A percentile compares a stretch with the other conserved stretches of the same genome.
Conservation (phyloP, 2,329 filamentous ascomycete species). For the Xylaria sp. region DNA sequence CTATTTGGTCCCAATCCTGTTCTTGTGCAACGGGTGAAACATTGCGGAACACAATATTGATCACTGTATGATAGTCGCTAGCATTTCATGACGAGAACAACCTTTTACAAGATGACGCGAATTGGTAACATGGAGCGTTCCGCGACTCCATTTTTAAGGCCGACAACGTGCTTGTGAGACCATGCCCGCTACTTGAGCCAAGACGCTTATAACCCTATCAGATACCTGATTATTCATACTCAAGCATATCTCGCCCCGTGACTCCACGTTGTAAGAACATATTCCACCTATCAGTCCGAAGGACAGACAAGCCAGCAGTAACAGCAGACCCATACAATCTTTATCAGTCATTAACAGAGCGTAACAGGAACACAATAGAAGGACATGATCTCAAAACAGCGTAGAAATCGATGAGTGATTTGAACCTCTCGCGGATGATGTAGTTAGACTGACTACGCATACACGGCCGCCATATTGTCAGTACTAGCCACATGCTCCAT, state of each 20-base stretch:
- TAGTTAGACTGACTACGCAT: background rate
- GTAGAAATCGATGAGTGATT: too few species aligned
- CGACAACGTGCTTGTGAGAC: background rate
- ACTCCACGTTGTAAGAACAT: background rate
- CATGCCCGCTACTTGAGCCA: background rate
- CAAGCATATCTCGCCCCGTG: background rate
- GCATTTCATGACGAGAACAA: too few species aligned
- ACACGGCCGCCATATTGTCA: background rate
- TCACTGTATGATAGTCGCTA: too few species aligned
- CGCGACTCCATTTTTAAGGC: conserved; percentile 1
- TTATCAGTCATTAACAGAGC: background rate
- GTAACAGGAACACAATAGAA: too few species aligned
- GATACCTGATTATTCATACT: background rate
- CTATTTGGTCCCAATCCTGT: too few species aligned
- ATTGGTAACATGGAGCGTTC: conserved; percentile 3
- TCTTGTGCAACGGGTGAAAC: too few species aligned
- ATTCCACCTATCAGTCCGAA: background rate
- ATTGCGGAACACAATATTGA: background rate
- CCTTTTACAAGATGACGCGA: background rate
- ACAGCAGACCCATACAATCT: background rate
- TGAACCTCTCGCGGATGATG: too few species aligned
- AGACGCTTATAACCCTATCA: background rate
- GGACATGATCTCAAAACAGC: too few species aligned
- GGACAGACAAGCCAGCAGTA: background rate
- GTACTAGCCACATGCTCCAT: background rate